Conservation (phyloP, 164 flowering plant genomes). For the Echeveria elegans region DNA sequence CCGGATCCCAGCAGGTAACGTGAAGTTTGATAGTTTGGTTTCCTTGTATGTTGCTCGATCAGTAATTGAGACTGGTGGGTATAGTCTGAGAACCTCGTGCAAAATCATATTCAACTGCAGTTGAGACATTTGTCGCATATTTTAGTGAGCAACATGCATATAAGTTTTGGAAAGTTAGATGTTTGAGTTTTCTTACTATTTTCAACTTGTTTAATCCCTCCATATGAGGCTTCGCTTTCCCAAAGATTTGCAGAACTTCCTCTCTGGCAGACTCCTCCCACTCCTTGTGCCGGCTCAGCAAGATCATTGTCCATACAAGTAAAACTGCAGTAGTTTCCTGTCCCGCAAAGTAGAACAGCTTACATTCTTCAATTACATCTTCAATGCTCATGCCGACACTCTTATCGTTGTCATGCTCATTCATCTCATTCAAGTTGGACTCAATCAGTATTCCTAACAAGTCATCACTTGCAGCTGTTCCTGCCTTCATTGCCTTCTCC, state of each 20-base stretch:
- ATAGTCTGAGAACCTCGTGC: constrained; percentile 27
- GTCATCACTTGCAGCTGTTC: constrained; percentile 25
- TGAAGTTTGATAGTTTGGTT: constrained; percentile 21
- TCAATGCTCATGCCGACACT: constrained; percentile 24
- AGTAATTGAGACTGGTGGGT: constrained; percentile 25
- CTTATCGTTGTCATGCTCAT: constrained; percentile 16
- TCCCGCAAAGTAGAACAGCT: constrained; percentile 20
- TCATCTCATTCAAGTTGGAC: constrained; percentile 26
- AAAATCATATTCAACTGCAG: constrained; percentile 26
- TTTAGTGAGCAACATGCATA: not conserved
- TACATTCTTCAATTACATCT: constrained; percentile 22
- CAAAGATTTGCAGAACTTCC: constrained; percentile 36
- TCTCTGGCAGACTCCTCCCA: constrained; percentile 44
- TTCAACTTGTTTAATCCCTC: constrained; percentile 39
- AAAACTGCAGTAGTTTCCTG: constrained; percentile 17
- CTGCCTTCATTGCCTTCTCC: constrained; percentile 23
- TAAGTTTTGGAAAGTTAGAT: not conserved
- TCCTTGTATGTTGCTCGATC: constrained; percentile 16
- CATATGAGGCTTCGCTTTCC: constrained; percentile 21
- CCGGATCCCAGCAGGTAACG: constrained; percentile 24
- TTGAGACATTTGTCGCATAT: not conserved
- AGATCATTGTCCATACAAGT: constrained; percentile 20
- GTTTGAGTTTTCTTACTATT: constrained; percentile 26
- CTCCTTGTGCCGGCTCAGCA: constrained; percentile 21
- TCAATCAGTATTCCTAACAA: constrained; percentile 41